These are phyloP conservation scores for Cryptomeria japonica DNA, from an alignment of 75 land plant genomes.

Conservation along the genomic window DNA sequence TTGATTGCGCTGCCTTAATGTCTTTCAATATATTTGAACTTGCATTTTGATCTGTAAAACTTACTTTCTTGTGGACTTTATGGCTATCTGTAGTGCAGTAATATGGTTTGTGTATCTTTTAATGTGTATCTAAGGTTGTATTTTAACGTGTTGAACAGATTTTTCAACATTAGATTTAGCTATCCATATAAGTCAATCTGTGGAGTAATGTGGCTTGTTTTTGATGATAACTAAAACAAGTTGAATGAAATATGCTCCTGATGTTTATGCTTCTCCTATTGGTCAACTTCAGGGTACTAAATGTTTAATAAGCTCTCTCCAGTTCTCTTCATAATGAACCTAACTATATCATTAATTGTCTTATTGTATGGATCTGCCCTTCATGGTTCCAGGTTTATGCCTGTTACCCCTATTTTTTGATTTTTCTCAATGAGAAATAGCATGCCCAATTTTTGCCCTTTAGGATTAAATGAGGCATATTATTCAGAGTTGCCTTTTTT, in stretches of 20 bases:
- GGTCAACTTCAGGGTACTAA: not conserved
- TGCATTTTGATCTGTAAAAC: not conserved
- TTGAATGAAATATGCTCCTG: not conserved
- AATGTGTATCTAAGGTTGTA: not conserved
- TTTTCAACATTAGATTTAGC: not conserved
- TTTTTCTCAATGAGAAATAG: no score
- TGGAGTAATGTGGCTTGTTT: not conserved
- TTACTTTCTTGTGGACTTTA: not conserved
- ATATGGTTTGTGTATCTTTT: not conserved
- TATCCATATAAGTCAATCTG: not conserved
- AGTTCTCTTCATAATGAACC: no score
- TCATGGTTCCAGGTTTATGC: no score
- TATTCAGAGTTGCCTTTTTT: no score
- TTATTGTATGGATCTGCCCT: no score
- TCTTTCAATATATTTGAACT: not conserved
- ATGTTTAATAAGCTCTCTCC: not conserved
- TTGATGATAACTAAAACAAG: not conserved
- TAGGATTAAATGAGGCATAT: no score
- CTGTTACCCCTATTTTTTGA: no score
- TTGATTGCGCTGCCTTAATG: not conserved
- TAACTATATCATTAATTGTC: no score
- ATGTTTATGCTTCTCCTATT: not conserved
- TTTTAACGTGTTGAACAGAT: not conserved
- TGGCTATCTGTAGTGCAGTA: not conserved
- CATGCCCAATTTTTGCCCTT: no score